Conservation (phyloP, 495 filamentous ascomycete species). For the Penicillium paxilli region DNA sequence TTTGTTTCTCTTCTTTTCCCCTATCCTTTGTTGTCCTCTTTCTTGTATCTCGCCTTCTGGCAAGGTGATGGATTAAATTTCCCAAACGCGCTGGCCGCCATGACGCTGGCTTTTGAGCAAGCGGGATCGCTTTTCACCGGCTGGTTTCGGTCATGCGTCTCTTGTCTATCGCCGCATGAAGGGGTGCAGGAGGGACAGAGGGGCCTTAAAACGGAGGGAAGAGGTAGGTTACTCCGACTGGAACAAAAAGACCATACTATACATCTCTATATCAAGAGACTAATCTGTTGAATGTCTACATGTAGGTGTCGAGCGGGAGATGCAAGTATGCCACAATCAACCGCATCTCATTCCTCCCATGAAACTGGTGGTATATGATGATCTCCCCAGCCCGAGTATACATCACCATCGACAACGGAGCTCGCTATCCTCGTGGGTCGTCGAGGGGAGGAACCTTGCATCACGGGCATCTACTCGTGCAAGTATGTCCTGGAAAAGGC, state of each 20-base stretch:
- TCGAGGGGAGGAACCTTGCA: constrained; percentile 40
- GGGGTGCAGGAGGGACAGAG: constrained; percentile 28
- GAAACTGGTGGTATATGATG: constrained; percentile 41
- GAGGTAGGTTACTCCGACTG: constrained; percentile 14
- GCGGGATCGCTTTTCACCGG: constrained; percentile 43
- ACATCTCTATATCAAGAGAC: not conserved
- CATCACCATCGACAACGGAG: constrained; percentile 28
- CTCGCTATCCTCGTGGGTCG: constrained; percentile 41
- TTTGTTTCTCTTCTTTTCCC: constrained; percentile 10
- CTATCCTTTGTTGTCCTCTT: constrained; percentile 1
- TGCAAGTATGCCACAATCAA: constrained; percentile 50
- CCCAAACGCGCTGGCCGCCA: constrained; percentile 44
- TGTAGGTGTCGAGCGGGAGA: constrained; percentile 42
- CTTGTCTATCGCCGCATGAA: constrained; percentile 29
- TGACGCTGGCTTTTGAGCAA: constrained; percentile 43
- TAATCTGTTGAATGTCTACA: not conserved
- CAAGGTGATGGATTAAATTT: constrained; percentile 33
- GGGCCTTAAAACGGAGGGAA: constrained; percentile 4
- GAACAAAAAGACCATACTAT: not conserved
- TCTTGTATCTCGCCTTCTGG: constrained; percentile 12
- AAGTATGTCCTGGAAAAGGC: constrained; percentile 52
- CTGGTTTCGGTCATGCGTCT: constrained; percentile 45
- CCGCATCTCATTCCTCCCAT: constrained; percentile 51
- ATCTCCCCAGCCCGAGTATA: constrained; percentile 35
- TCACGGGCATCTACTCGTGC: constrained; percentile 53